These are phyloP conservation scores for Sphaerulina musiva DNA, from an alignment of 2,329 filamentous ascomycete species.

Conservation along the genomic window DNA sequence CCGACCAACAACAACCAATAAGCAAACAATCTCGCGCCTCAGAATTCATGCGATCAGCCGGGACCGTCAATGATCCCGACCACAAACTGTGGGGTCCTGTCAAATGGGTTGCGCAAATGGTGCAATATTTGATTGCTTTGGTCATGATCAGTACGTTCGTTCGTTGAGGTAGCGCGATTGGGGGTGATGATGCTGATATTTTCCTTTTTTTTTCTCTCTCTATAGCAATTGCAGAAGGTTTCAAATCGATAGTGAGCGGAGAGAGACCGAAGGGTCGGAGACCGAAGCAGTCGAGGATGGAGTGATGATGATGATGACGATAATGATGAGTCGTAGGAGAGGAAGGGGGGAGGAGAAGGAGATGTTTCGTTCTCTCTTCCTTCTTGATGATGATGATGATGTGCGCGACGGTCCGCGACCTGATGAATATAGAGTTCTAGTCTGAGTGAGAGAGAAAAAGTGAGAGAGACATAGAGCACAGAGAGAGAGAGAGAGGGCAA, in stretches of 20 bases:
- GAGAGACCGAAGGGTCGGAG: constrained; percentile 12
- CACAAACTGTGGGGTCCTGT: constrained; percentile 25
- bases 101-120: constrained; percentile 23
- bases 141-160: constrained; percentile 22
- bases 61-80: constrained; percentile 25
- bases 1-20: constrained; percentile 1
- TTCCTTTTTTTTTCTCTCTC: background rate
- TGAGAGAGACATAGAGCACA: no score
- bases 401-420: background rate
- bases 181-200: no score
- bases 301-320: background rate
- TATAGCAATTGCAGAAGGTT: constrained; percentile 22
- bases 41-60: constrained; percentile 24
- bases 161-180: no score
- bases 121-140: constrained; percentile 26
- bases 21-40: constrained; percentile 18
- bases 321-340: no score
- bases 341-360: background rate
- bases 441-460: no score
- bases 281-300: constrained; percentile 5
- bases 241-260: constrained; percentile 21
- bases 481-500: no score
- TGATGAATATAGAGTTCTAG: background rate
- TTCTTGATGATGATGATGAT: no score
- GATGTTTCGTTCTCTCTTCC: background rate